A percentile compares a stretch with the other conserved stretches of the same genome.
phyloP scores from a whole-genome alignment of 2,329 filamentous ascomycete species.

The Fusarium praegraminearum region DNA sequence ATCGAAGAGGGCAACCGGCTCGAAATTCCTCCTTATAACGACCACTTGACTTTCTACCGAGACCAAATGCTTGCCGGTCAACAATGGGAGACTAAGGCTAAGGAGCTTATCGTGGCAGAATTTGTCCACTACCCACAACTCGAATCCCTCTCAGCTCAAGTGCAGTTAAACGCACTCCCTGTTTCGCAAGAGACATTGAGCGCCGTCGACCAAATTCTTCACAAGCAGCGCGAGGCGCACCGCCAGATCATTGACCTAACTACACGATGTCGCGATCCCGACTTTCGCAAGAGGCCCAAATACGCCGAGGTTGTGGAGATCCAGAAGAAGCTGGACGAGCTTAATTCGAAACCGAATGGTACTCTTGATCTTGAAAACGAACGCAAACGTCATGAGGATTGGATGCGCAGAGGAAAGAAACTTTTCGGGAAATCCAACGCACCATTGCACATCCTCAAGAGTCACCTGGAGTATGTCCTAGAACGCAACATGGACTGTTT shows the following conservation, averaged over 20 bases:
- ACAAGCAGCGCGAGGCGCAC: conserved; percentile 95
- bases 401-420: conserved; percentile 99
- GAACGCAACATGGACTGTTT: conserved; percentile 93
- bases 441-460: conserved; percentile 92
- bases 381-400: conserved; percentile 95
- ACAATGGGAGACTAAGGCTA: conserved; percentile 92
- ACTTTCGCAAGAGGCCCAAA: conserved; percentile 83
- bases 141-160: conserved; percentile 89
- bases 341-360: conserved; percentile 92
- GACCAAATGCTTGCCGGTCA: conserved; percentile 82
- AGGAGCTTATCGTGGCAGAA: conserved; percentile 92
- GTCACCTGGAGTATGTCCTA: conserved; percentile 92
- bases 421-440: conserved; percentile 98
- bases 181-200: conserved; percentile 85
- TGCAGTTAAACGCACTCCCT: conserved; percentile 75
- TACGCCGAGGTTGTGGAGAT: conserved; percentile 93
- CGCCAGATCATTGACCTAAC: conserved; percentile 86
- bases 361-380: conserved; percentile 95
- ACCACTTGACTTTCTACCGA: conserved; percentile 79
- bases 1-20: conserved; percentile 82
- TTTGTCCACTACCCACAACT: conserved; percentile 93
- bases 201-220: conserved; percentile 89
- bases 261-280: conserved; percentile 78
- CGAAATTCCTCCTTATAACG: conserved; percentile 82
- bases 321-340: conserved; percentile 85